Conservation (phyloP, 306 rosid genomes). For the Cucurbita argyrosperma region DNA sequence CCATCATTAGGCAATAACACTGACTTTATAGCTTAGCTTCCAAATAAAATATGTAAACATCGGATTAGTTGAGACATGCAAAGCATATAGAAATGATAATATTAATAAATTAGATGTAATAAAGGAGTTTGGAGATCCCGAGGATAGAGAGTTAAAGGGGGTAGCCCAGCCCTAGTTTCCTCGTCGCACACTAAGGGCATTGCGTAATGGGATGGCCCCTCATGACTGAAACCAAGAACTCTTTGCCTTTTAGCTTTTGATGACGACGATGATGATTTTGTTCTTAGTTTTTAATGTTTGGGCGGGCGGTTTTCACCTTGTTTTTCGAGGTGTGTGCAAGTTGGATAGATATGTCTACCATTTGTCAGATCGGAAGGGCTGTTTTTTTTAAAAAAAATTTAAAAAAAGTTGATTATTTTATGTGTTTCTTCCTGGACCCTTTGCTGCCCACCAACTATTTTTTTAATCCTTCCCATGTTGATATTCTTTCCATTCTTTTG, state of each 20-base stretch:
- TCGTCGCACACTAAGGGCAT: conserved; percentile 39
- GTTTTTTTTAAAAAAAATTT: not conserved
- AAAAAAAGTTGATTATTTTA: not conserved
- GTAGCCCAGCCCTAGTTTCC: conserved; percentile 55
- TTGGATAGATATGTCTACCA: not conserved
- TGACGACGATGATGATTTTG: not conserved
- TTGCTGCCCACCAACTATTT: not conserved
- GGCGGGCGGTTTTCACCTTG: not conserved
- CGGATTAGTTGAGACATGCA: not conserved
- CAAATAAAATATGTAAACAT: not conserved
- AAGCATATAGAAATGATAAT: not conserved
- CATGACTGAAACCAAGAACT: no score
- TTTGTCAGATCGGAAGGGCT: not conserved
- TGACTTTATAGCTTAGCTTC: not conserved
- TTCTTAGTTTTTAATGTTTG: not conserved
- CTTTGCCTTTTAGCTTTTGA: no score
- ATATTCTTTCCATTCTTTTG: not conserved
- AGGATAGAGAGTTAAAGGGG: not conserved
- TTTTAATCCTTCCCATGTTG: not conserved
- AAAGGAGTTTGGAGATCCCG: not conserved
- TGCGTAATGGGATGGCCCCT: not conserved
- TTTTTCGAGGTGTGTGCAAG: not conserved
- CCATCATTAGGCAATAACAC: not conserved
- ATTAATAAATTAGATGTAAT: not conserved
- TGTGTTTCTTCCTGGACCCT: not conserved